Percentiles rank a stretch among this genome's conserved stretches.
Conservation (phyloP, 768 basidiomycete genomes). For the Mycena crocata region DNA sequence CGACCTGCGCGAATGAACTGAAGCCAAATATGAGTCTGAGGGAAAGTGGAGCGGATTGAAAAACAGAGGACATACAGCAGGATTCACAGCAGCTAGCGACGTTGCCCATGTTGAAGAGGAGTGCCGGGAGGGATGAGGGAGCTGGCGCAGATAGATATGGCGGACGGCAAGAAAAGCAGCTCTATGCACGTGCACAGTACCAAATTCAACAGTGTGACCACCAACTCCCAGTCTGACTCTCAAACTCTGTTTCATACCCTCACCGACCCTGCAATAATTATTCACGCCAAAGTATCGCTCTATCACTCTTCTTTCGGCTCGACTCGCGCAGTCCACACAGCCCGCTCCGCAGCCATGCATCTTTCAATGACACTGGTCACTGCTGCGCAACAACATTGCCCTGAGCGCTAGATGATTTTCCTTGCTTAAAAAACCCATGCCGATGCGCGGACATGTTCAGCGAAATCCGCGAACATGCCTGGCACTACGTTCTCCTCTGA, state of each 20-base stretch:
- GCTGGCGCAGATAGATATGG: not conserved
- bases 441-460: not conserved
- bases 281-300: too few relatives aligned
- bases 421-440: conserved; percentile 25
- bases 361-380: conserved; percentile 7
- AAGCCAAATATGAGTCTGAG: conserved; percentile 31
- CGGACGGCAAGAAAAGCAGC: not conserved
- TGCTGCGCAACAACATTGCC: conserved; percentile 31
- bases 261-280: too few relatives aligned
- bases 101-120: conserved; percentile 68
- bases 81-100: conserved; percentile 85
- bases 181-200: too few relatives aligned
- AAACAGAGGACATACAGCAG: conserved; percentile 69
- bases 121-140: conserved; percentile 4
- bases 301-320: not conserved
- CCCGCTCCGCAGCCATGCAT: conserved; percentile 25
- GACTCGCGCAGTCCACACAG: conserved; percentile 13
- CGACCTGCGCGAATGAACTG: conserved; percentile 86
- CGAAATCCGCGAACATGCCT: not conserved
- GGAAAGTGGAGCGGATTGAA: conserved; percentile 12
- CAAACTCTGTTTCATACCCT: too few relatives aligned
- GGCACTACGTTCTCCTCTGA: not conserved
- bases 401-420: conserved; percentile 16
- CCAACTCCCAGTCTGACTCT: too few relatives aligned
- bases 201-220: too few relatives aligned